Evolutionary conservation across 169 alveolate species (phyloP).

Genomic region (Cryptosporidium meleagridis): DNA sequence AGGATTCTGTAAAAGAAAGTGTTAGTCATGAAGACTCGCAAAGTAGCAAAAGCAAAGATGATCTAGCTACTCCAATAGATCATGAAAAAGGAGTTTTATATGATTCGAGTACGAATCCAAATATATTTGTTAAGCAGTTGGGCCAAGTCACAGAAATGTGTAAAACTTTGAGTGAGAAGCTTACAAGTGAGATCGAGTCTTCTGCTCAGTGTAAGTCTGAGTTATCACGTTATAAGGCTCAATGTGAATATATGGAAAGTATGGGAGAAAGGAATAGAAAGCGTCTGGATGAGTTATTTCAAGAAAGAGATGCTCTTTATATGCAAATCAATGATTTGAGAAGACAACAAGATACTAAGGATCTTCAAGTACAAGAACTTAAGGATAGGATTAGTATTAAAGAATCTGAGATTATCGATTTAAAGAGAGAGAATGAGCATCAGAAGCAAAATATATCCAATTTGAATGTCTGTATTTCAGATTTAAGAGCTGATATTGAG

Average conservation of each 20-base stretch:
- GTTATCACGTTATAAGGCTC: constrained; percentile 62
- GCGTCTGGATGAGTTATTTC: constrained; percentile 52
- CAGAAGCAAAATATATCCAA: constrained; percentile 10
- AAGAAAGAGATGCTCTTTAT: constrained; percentile 53
- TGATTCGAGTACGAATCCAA: neutral
- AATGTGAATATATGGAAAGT: constrained; percentile 66
- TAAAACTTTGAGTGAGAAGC: constrained; percentile 59
- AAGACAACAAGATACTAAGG: constrained; percentile 12
- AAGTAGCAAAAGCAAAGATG: neutral
- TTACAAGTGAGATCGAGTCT: constrained; percentile 54
- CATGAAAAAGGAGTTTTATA: neutral
- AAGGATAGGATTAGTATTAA: constrained; percentile 13
- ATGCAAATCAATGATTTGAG: constrained; percentile 54
- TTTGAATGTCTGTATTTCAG: constrained; percentile 27
- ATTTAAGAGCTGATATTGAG: constrained; percentile 41
- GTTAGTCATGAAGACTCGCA: neutral
- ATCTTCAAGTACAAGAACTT: constrained; percentile 6
- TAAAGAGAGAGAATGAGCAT: constrained; percentile 50
- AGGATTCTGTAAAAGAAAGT: neutral
- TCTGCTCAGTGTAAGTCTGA: constrained; percentile 65
- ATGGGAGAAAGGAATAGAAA: constrained; percentile 37
- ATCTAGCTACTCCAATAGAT: neutral
- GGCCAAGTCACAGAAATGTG: constrained; percentile 60
- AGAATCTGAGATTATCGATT: constrained; percentile 38
- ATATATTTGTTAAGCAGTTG: constrained; percentile 32